A percentile compares a stretch with the other conserved stretches of the same genome.
Evolutionary conservation across 768 basidiomycete species (phyloP).

Genomic region (Russula foetens): DNA sequence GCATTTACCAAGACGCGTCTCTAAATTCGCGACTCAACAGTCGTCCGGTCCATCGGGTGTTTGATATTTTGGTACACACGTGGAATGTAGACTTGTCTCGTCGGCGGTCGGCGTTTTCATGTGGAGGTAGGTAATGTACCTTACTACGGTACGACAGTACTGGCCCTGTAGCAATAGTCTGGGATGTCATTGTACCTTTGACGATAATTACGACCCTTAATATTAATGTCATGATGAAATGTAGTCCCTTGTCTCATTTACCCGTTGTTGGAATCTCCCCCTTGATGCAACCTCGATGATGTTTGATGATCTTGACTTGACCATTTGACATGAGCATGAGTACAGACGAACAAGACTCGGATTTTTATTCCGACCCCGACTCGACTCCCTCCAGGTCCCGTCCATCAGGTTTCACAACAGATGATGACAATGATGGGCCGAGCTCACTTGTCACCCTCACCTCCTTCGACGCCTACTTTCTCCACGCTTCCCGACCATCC

Average conservation of each 20-base stretch:
- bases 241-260: no score
- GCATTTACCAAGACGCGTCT: background rate
- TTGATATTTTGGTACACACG: no score
- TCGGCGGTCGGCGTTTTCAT: background rate
- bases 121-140: background rate
- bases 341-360: slow-evolving; percentile 3
- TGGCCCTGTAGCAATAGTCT: no score
- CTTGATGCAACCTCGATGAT: no score
- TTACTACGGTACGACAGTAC: background rate
- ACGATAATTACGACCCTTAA: background rate
- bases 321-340: background rate
- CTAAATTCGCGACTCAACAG: background rate
- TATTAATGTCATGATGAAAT: background rate
- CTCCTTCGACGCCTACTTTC: slow-evolving; percentile 84
- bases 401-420: slow-evolving; percentile 23
- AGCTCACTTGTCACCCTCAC: slow-evolving; percentile 63
- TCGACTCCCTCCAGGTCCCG: slow-evolving; percentile 10
- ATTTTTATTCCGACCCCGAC: slow-evolving; percentile 10
- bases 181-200: background rate
- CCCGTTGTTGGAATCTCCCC: no score
- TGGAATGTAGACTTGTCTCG: background rate
- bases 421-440: slow-evolving; percentile 18
- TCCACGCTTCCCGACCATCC: slow-evolving; percentile 47
- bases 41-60: background rate
- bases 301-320: no score